Base-by-base conservation (phyloP, 441 rosid species). In the Capsella rubella region DNA sequence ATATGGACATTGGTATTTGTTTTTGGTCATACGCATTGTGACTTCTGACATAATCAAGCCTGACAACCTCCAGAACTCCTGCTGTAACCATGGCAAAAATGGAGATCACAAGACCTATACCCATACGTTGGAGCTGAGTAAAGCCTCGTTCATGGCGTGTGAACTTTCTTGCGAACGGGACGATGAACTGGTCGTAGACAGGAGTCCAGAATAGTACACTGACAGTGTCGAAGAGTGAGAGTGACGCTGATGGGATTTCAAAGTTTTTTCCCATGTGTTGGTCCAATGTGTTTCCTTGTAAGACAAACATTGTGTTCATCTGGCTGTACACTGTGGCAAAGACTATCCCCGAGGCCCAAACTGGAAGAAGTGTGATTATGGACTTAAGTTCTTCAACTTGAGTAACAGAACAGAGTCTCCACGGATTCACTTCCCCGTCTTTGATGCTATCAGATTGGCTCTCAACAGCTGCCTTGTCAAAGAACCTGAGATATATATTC, bases 141-240 rank as follows among this genome's bases (percentile, higher is more conserved):
- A 95, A 87, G 51, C 99, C 99, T n/a, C 87, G 79, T 53, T 95
- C 90, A 4, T 83, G 83, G 13, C 97, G 92, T 0, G 96, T 92
- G 84, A 84, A 82, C 61, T 84, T 89, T 70, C 97, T 85, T 3
- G 87, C 90, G 3, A 69, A 53, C 1, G 95, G 94, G 63, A 95
- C 90, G 0, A 95, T 95, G 73, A 92, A 13, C 59, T 67, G 75
- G 79, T 95, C 97, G 34, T 92, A 92, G 10, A 92, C 72, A 1
- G 96, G 97, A n/a, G 89, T 78, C 97, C 99, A 94, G 82, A 92
- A 90, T 67, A 94, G 86, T 21, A 92, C 97, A 8, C 99, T 94
- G 5, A 92, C 78, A 2, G 94, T 90, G 84, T 90, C 97, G 6
- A 94, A 94, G 21, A 94, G 84, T 35, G 98, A 90, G 63, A 92